Evolutionary conservation across 2,329 filamentous ascomycete genomes (phyloP).

Genomic region (Fusarium floridanum): DNA sequence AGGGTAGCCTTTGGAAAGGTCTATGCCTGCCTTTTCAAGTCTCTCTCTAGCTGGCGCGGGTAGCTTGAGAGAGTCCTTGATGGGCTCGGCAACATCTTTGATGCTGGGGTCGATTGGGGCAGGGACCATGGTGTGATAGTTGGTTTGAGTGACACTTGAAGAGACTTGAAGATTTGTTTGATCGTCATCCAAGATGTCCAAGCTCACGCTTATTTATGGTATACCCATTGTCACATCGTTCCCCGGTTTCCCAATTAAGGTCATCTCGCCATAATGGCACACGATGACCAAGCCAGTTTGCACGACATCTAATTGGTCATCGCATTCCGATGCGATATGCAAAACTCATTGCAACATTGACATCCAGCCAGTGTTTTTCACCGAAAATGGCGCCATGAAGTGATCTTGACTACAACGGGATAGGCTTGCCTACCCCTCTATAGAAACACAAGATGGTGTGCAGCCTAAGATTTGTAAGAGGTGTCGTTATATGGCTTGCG

Average conservation of each 20-base stretch:
- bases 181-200: background rate
- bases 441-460: constrained; percentile 13
- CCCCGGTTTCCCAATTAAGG: background rate
- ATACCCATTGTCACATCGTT: background rate
- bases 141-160: rapidly evolving
- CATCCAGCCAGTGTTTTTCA: background rate
- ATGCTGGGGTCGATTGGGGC: constrained; percentile 73
- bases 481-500: background rate
- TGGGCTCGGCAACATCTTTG: constrained; percentile 71
- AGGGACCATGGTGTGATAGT: constrained; percentile 58
- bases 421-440: background rate
- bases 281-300: constrained; percentile 8
- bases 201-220: constrained; percentile 3
- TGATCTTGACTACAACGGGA: constrained; percentile 4
- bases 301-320: constrained; percentile 1
- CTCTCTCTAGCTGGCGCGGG: constrained; percentile 69
- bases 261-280: constrained; percentile 24
- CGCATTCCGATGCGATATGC: constrained; percentile 12
- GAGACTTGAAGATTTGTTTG: background rate
- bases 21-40: constrained; percentile 76
- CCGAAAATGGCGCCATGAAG: background rate
- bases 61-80: constrained; percentile 73
- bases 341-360: constrained; percentile 29
- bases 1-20: constrained; percentile 78
- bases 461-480: constrained; percentile 17